phyloP scores from a whole-genome alignment of 2,329 filamentous ascomycete genomes.

The Chaetomium globosum region DNA sequence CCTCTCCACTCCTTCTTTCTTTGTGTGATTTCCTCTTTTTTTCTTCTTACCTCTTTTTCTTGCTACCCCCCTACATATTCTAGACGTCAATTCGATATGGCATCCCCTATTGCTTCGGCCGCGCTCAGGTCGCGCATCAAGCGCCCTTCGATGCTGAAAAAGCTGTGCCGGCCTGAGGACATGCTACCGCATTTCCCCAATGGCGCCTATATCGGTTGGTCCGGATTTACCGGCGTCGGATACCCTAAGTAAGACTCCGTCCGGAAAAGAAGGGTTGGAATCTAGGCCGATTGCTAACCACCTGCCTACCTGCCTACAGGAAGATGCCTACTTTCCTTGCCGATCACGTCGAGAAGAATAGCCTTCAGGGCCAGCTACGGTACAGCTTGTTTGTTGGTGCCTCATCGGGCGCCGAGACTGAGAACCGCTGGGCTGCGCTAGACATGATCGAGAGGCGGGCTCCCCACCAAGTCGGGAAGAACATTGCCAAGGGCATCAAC shows the following conservation, averaged over 20 bases:
- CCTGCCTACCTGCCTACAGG: constrained; percentile 47
- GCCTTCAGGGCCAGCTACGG: constrained; percentile 77
- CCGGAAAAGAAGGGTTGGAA: background rate
- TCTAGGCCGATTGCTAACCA: constrained; percentile 25
- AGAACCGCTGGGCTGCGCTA: constrained; percentile 85
- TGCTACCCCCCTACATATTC: background rate
- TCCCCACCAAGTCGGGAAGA: constrained; percentile 88
- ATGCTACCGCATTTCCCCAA: constrained; percentile 80
- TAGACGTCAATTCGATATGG: constrained; percentile 42
- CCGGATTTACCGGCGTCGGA: constrained; percentile 85
- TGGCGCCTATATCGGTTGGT: constrained; percentile 87
- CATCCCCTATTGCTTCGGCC: constrained; percentile 64
- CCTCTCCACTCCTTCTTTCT: background rate
- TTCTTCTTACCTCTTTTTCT: background rate
- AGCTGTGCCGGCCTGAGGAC: constrained; percentile 78
- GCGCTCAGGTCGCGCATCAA: constrained; percentile 75
- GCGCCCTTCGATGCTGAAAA: constrained; percentile 76
- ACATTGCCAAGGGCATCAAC: constrained; percentile 89
- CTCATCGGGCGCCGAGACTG: constrained; percentile 85
- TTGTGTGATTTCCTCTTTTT: too few species aligned
- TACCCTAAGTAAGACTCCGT: constrained; percentile 69
- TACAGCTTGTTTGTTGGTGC: constrained; percentile 88
- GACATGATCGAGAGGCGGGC: constrained; percentile 88
- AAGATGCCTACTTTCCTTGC: constrained; percentile 82
- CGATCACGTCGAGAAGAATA: constrained; percentile 86